These are phyloP conservation scores for Globisporangium heterothallicum DNA, from an alignment of 352 stramenopile genomes.

Conservation along the genomic window DNA sequence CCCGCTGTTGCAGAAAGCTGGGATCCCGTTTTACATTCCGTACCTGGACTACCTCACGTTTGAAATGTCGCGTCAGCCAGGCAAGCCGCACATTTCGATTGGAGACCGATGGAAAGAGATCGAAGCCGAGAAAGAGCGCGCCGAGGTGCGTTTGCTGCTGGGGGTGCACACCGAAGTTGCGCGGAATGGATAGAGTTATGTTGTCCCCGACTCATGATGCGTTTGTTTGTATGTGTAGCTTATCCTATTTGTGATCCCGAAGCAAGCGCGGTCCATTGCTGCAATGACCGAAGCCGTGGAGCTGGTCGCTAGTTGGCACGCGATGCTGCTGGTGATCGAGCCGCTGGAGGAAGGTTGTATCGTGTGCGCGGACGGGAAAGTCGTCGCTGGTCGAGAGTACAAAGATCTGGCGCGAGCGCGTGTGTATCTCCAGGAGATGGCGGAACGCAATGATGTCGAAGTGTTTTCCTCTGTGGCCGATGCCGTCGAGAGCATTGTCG, in stretches of 20 bases:
- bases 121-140: constrained; percentile 50
- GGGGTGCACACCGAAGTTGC: too few relatives aligned
- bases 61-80: constrained; percentile 35
- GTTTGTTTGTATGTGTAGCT: constrained; percentile 22
- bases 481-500: constrained; percentile 60
- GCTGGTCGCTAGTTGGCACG: constrained; percentile 62
- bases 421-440: constrained; percentile 82
- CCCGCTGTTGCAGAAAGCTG: constrained; percentile 59
- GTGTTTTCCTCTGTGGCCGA: constrained; percentile 63
- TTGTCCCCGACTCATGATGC: too few relatives aligned
- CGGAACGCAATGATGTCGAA: constrained; percentile 68
- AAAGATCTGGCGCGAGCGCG: constrained; percentile 77
- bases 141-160: constrained; percentile 29
- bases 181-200: too few relatives aligned
- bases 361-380: constrained; percentile 36
- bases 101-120: constrained; percentile 50
- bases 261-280: constrained; percentile 64
- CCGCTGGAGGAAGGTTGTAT: constrained; percentile 56
- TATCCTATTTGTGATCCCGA: constrained; percentile 79
- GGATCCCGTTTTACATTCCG: constrained; percentile 72
- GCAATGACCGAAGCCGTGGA: constrained; percentile 81
- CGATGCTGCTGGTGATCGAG: constrained; percentile 77
- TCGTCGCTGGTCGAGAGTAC: constrained; percentile 57
- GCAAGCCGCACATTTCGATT: constrained; percentile 21
- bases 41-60: constrained; percentile 69